Conservation (phyloP, 768 basidiomycete species). For the Leccinum arenicola region DNA sequence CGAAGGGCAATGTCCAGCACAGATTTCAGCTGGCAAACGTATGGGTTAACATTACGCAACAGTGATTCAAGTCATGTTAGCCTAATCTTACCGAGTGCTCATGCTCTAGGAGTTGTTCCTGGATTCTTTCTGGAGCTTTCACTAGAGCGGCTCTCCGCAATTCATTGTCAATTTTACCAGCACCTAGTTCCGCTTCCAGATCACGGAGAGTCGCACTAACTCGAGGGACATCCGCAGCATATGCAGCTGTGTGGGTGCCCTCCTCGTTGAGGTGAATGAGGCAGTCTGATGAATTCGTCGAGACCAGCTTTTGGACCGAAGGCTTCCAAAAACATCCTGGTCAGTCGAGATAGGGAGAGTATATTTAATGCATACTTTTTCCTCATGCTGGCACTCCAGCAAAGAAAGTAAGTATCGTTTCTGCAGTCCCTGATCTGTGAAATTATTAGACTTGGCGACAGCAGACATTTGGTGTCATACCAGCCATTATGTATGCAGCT, state of each 20-base stretch:
- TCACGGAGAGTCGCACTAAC: conserved; percentile 47
- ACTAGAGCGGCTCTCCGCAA: conserved; percentile 44
- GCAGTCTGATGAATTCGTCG: conserved; percentile 58
- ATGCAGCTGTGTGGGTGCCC: conserved; percentile 59
- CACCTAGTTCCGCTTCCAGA: conserved; percentile 50
- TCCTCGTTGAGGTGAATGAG: conserved; percentile 61
- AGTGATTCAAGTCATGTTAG: not conserved
- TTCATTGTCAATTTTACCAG: conserved; percentile 37
- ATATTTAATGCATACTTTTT: conserved; percentile 53
- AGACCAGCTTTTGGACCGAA: conserved; percentile 23
- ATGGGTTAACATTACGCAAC: not conserved
- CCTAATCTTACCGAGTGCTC: conserved; percentile 43
- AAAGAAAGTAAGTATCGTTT: conserved; percentile 58
- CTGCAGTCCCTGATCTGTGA: conserved; percentile 54
- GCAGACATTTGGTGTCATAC: conserved; percentile 36
- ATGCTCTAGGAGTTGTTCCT: conserved; percentile 47
- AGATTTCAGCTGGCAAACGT: conserved; percentile 45
- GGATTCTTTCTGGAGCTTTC: conserved; percentile 41
- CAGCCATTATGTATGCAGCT: conserved; percentile 70
- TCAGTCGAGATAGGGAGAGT: conserved; percentile 44
- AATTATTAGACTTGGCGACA: conserved; percentile 12
- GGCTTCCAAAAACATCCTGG: conserved; percentile 31
- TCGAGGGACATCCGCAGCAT: conserved; percentile 45
- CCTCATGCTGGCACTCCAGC: conserved; percentile 78
- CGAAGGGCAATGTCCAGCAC: conserved; percentile 59